phyloP scores from a whole-genome alignment of 1,139 yeast species.

The Hyphopichia burtonii region DNA sequence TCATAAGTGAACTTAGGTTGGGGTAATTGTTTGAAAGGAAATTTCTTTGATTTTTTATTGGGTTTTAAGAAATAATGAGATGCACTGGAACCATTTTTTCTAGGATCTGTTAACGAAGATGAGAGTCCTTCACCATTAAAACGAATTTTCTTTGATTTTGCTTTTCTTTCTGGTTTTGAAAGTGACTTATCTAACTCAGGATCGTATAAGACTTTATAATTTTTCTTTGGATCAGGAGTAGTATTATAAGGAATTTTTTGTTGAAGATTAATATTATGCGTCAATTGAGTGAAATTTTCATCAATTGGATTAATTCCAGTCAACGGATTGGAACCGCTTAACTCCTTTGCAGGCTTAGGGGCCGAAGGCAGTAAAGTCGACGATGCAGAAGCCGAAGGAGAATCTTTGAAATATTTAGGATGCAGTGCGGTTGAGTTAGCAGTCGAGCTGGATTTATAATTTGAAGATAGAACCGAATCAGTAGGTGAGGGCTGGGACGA shows the following conservation, averaged over 20 bases:
- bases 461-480: background rate
- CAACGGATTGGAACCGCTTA: conserved; percentile 28
- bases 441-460: background rate
- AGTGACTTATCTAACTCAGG: conserved; percentile 47
- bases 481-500: conserved; percentile 1
- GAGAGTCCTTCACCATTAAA: conserved; percentile 31
- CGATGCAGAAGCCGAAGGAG: conserved; percentile 1
- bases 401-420: background rate
- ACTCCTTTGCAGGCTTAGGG: background rate
- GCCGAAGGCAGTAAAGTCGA: background rate
- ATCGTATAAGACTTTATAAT: conserved; percentile 52
- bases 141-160: conserved; percentile 38
- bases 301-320: conserved; percentile 37
- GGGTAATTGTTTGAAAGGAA: conserved; percentile 48
- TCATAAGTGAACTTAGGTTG: conserved; percentile 61
- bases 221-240: conserved; percentile 23
- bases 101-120: conserved; percentile 39
- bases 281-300: conserved; percentile 26
- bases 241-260: conserved; percentile 11
- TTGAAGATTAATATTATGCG: conserved; percentile 30
- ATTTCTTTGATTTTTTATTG: conserved; percentile 40
- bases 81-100: conserved; percentile 23
- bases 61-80: conserved; percentile 38
- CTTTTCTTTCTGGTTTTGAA: conserved; percentile 31
- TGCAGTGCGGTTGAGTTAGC: background rate